Evolutionary conservation across 306 rosid species (phyloP).

Genomic region (Vigna radiata): DNA sequence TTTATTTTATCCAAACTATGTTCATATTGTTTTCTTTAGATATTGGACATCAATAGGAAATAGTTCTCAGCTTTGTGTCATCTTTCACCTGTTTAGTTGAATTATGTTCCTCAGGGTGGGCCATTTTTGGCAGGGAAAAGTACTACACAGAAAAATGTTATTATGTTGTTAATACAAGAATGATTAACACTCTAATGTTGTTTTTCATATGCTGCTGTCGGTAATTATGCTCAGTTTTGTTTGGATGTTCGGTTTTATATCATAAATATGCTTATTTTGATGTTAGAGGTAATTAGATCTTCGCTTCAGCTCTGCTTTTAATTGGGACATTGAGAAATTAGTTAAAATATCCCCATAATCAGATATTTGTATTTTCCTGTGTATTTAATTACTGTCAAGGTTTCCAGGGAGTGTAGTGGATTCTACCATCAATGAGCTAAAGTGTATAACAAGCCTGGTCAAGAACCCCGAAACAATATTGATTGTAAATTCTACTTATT

Average conservation of each 20-base stretch:
- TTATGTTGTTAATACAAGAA: constrained; percentile 19
- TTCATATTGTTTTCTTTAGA: constrained; percentile 1
- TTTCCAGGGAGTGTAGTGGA: too few relatives aligned
- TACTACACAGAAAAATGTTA: background rate
- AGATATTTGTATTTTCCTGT: background rate
- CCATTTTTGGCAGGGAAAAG: background rate
- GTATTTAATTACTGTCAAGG: background rate
- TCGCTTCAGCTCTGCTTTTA: too few relatives aligned
- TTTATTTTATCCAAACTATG: background rate
- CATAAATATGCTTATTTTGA: too few relatives aligned
- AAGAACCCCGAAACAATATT: too few relatives aligned
- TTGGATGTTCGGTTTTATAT: too few relatives aligned
- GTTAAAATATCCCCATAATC: background rate
- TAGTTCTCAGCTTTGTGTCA: constrained; percentile 10
- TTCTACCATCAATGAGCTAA: too few relatives aligned
- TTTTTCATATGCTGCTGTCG: too few relatives aligned
- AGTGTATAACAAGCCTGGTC: too few relatives aligned
- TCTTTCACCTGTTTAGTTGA: background rate
- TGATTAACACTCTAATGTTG: background rate
- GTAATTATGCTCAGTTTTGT: too few relatives aligned
- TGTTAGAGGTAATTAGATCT: too few relatives aligned
- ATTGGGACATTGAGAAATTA: too few relatives aligned
- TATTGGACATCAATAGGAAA: constrained; percentile 13
- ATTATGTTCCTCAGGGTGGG: background rate
- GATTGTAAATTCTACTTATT: too few relatives aligned